phyloP scores from a whole-genome alignment of 257 asterid species.

The Mentha longifolia region DNA sequence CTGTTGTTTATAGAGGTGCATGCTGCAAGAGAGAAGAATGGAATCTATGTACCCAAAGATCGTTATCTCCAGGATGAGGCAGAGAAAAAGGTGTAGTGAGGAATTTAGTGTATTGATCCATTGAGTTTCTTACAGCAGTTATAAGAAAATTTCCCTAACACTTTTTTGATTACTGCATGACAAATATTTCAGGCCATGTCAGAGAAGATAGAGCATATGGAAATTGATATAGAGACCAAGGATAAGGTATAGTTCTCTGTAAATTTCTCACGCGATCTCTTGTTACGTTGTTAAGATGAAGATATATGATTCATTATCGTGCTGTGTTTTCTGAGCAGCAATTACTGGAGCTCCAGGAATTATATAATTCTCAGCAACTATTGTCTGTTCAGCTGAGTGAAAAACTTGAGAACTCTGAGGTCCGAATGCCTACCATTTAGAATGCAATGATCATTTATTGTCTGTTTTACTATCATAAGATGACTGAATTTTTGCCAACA shows the following conservation, averaged over 20 bases:
- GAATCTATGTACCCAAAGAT: constrained; percentile 87
- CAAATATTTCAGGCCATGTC: constrained; percentile 69
- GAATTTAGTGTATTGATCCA: constrained; percentile 24
- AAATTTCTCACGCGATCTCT: constrained; percentile 1
- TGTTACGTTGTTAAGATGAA: neutral
- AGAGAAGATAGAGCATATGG: constrained; percentile 89
- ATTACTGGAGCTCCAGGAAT: constrained; percentile 73
- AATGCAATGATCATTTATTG: neutral
- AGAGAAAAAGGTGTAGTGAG: constrained; percentile 74
- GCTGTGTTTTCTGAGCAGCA: constrained; percentile 57
- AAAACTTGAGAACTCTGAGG: constrained; percentile 84
- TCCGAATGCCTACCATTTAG: constrained; percentile 6
- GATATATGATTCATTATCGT: constrained; percentile 19
- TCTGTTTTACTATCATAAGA: constrained; percentile 26
- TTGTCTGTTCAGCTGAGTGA: constrained; percentile 61
- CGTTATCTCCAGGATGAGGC: constrained; percentile 94
- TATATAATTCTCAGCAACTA: constrained; percentile 71
- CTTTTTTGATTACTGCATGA: constrained; percentile 5
- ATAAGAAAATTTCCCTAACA: neutral
- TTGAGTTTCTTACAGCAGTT: constrained; percentile 8
- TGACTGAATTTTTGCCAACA: constrained; percentile 31
- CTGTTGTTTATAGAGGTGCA: constrained; percentile 67
- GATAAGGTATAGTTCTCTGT: constrained; percentile 62
- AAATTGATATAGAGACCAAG: constrained; percentile 71
- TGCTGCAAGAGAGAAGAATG: constrained; percentile 96